These are phyloP conservation scores for Pythium biforme DNA, from an alignment of 352 stramenopile species.

Conservation along the genomic window DNA sequence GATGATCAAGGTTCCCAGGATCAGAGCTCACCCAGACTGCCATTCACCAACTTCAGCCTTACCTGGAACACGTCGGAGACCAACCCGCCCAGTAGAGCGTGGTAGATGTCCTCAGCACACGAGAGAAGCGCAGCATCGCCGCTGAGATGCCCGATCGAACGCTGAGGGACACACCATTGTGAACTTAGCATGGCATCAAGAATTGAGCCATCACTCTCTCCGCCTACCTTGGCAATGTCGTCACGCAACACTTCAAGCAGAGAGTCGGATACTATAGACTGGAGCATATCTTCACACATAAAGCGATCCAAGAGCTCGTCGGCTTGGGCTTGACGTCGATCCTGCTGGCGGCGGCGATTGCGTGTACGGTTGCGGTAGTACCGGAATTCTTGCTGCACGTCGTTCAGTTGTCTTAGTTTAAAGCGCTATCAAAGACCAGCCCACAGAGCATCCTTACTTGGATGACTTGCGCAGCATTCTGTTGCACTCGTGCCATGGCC, in stretches of 20 bases:
- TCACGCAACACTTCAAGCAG: conserved; percentile 45
- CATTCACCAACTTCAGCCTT: not conserved
- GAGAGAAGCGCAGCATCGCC: not conserved
- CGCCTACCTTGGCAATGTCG: conserved; percentile 26
- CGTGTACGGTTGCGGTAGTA: conserved; percentile 32
- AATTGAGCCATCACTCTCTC: not conserved
- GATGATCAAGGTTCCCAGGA: not conserved
- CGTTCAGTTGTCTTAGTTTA: not conserved
- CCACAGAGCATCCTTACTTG: conserved; percentile 30
- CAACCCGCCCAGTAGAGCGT: conserved; percentile 17
- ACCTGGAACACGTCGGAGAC: conserved; percentile 39
- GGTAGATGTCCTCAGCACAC: not conserved
- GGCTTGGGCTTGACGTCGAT: conserved; percentile 22
- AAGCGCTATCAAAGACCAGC: too few relatives aligned
- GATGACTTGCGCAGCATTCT: conserved; percentile 38
- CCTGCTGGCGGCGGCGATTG: conserved; percentile 25
- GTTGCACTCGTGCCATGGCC: conserved; percentile 45
- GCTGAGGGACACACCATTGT: not conserved
- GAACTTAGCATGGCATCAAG: not conserved
- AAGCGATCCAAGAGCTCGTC: conserved; percentile 36
- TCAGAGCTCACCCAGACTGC: not conserved
- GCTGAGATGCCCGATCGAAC: not conserved
- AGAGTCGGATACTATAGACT: conserved; percentile 24
- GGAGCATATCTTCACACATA: conserved; percentile 9
- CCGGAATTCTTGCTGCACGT: conserved; percentile 41